phyloP scores from a whole-genome alignment of 177 flowering plant genomes.

The Vitis hybrid region DNA sequence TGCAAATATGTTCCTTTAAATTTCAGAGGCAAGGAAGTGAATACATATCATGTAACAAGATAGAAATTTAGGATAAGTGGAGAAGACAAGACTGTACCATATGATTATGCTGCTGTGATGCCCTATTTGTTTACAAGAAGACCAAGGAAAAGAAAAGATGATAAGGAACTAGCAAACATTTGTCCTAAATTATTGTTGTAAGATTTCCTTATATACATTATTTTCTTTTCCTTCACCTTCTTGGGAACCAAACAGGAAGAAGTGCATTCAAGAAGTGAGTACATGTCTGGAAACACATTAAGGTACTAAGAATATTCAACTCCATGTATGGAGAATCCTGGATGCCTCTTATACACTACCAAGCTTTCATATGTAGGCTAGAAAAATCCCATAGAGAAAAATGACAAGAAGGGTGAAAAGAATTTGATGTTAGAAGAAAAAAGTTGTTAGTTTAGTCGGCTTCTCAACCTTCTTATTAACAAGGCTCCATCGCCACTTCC shows the following conservation, averaged over 20 bases:
- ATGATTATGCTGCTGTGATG: neutral
- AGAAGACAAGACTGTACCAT: neutral
- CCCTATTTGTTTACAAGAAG: neutral
- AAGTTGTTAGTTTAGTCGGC: neutral
- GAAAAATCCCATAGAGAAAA: conserved; percentile 1
- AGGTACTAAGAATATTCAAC: neutral
- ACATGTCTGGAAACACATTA: too few species aligned
- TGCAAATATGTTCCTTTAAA: neutral
- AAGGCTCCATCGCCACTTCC: conserved; percentile 17
- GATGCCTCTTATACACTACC: neutral
- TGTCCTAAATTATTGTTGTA: neutral
- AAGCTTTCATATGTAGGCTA: neutral
- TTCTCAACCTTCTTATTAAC: conserved; percentile 8
- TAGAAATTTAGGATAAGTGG: neutral
- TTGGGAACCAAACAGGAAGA: neutral
- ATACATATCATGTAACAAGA: neutral
- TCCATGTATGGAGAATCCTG: neutral
- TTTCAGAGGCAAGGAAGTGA: neutral
- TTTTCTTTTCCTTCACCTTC: neutral
- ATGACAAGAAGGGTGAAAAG: neutral
- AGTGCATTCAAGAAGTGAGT: neutral
- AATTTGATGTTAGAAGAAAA: conserved; percentile 12
- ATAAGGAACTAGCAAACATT: neutral
- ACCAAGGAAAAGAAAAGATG: neutral
- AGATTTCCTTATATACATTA: neutral